Evolutionary conservation across 768 basidiomycete genomes (phyloP), one percentile per base, ranked within the genome.

Genomic region (Paxillus ammoniavirescens): DNA sequence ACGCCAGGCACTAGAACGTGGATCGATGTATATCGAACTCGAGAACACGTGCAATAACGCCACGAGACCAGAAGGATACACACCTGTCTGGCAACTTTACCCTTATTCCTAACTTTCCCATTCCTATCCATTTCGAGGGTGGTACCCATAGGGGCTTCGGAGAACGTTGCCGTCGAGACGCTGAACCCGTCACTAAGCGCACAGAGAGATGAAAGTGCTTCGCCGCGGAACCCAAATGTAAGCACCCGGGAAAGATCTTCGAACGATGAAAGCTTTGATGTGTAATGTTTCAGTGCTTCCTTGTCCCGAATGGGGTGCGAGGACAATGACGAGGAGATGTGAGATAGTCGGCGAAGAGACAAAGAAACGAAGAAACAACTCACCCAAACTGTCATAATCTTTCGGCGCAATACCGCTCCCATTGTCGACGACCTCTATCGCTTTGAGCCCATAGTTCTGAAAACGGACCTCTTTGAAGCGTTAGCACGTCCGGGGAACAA

Each of bases 211-310:
- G 93, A 93, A 0, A 99, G 76, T 0, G 97, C 97, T 72, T 99
- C 97, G 14, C 97, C 97, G 36, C 97, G 82, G 65, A 98, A 99
- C 0, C 96, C 96, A 67, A 98, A 97, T 0, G 93, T 93, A 5
- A 73, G 72, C 9, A 98, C 82, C 0, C 78, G 73, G 2, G 81
- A 73, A 3, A 98, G 80, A 65, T 93, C 91, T 4, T 81, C 72
- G 63, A 87, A 93, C 0, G 84, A 80, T 3, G 82, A 70, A 0
- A 99, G 75, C 69, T 99, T 99, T 6, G 96, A 98, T 0, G 96
- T 99, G 65, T 93, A 84, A 62, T 97, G 91, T 66, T 97, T 98
- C 54, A 95, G 73, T 1, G 84, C 95, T 95, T 49, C 12, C 1
- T 40, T 40, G 38, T 18, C 12, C 37, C 37, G 3, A n/a, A 14